Base-by-base conservation (phyloP, 108 stramenopile genomes). In the Cyclotella sp. region DNA sequence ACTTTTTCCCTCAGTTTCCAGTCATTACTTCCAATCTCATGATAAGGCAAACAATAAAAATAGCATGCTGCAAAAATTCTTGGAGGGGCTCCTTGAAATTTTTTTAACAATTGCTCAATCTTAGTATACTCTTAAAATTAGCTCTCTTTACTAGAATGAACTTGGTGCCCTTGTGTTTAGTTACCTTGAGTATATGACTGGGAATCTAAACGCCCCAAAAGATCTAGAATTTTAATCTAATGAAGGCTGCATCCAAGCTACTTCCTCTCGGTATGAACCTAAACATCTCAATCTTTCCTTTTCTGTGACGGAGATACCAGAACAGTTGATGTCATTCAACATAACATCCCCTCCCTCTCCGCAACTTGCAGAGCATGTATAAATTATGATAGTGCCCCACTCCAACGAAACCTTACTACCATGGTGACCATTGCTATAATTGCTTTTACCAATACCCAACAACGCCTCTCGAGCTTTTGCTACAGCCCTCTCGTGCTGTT, bases 281-380 rank as follows among this genome's bases (percentile, higher is more conserved):
- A 89, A 58, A 43, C 18, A 44, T 63, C 26, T 62, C 49, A 65
- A 26, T 47, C 64, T 45, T 22, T 47, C 64, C 44, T 47, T 65
- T 12, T 65, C 64, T 9, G 14, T 27, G 13, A 3, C 13, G 26
- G 12, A 19, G 46, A 14, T 21, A 64, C n/a, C 43, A 28, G 30
- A 34, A 22, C 30, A 13, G 21, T 24, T 24, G 0, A 65, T 46
- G 55, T 70, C 70, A 9, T 67, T 70, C 18, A 30, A 3, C 3
- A 34, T 53, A 46, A 45, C 59, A 8, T 46, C 59, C n/a, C 75
- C 70, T 42, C 79, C 63, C 19, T 55, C 78, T 16, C 90, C 90
- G 75, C 94, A 95, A 66, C 91, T 92, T 3, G 78, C 84, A 18
- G 92, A 93, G 57, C 94, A 95, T 3, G 94, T 93, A 68, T 88